These are phyloP conservation scores for Fraxinus dipetala DNA, from an alignment of 305 asterid species.

Conservation along the genomic window DNA sequence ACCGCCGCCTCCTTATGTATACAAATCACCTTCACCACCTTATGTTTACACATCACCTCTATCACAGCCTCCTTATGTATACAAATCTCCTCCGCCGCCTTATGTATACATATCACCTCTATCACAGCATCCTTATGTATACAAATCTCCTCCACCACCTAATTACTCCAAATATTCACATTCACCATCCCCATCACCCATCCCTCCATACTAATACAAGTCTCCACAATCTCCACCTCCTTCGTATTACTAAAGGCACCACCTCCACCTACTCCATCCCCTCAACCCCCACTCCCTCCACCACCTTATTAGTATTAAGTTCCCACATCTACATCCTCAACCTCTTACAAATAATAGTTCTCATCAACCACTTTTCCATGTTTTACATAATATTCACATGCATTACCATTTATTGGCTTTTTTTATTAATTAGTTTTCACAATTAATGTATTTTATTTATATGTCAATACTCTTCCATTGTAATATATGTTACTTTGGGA, in stretches of 20 bases:
- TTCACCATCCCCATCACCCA: not conserved
- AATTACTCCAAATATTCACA: not conserved
- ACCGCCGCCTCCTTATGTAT: not conserved
- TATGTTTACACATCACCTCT: not conserved
- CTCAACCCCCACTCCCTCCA: not conserved
- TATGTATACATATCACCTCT: not conserved
- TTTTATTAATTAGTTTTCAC: not conserved
- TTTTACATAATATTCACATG: not conserved
- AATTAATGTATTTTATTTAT: not conserved
- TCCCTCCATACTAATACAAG: not conserved
- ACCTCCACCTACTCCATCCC: not conserved
- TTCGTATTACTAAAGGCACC: not conserved
- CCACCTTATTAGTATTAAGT: not conserved
- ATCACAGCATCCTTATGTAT: not conserved
- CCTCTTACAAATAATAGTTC: not conserved
- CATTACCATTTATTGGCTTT: not conserved
- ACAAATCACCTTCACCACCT: not conserved
- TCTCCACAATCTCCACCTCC: not conserved
- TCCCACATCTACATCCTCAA: not conserved
- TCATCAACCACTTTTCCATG: not conserved
- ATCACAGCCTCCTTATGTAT: not conserved
- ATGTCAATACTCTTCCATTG: not conserved
- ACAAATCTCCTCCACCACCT: not conserved
- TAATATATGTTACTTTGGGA: not conserved
- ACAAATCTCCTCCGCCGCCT: not conserved